Conservation (phyloP, 164 flowering plant genomes). For the Berberis vulgaris region DNA sequence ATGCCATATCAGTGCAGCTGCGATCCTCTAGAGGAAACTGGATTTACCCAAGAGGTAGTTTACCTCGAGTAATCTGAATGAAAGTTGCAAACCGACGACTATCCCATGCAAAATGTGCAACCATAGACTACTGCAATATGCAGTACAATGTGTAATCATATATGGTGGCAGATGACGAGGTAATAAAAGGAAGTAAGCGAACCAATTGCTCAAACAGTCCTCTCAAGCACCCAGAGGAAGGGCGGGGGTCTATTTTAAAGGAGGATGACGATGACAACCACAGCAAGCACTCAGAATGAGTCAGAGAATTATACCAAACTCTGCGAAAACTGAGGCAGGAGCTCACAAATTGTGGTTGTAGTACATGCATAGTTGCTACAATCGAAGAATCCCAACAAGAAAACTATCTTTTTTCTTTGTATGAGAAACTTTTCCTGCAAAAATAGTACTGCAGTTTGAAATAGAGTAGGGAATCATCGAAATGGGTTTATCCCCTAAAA, state of each 20-base stretch:
- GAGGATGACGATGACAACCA: slow-evolving; percentile 29
- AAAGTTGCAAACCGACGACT: slow-evolving; percentile 57
- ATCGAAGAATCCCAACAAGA: slow-evolving; percentile 60
- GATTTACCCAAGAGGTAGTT: slow-evolving; percentile 75
- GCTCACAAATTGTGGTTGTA: slow-evolving; percentile 77
- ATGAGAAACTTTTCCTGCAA: slow-evolving; percentile 59
- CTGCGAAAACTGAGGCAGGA: slow-evolving; percentile 75
- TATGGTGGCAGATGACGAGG: slow-evolving; percentile 32
- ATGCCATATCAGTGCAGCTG: slow-evolving; percentile 69
- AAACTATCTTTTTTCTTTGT: slow-evolving; percentile 54
- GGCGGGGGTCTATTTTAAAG: slow-evolving; percentile 72
- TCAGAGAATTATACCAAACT: slow-evolving; percentile 72
- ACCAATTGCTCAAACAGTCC: slow-evolving; percentile 67
- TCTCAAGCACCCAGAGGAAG: slow-evolving; percentile 28
- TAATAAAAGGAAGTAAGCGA: slow-evolving; percentile 43
- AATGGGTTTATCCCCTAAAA: too few relatives aligned
- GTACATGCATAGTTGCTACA: slow-evolving; percentile 75
- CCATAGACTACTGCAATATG: too few relatives aligned
- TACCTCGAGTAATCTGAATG: slow-evolving; percentile 59
- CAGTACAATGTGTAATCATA: too few relatives aligned
- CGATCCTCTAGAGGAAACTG: slow-evolving; percentile 67
- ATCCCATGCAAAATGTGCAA: slow-evolving; percentile 22
- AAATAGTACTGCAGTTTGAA: slow-evolving; percentile 13
- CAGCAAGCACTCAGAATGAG: slow-evolving; percentile 34
- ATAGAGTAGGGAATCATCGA: too few relatives aligned